Evolutionary conservation across 1,139 yeast species (phyloP).

Genomic region (Arxiozyma slooffiae): DNA sequence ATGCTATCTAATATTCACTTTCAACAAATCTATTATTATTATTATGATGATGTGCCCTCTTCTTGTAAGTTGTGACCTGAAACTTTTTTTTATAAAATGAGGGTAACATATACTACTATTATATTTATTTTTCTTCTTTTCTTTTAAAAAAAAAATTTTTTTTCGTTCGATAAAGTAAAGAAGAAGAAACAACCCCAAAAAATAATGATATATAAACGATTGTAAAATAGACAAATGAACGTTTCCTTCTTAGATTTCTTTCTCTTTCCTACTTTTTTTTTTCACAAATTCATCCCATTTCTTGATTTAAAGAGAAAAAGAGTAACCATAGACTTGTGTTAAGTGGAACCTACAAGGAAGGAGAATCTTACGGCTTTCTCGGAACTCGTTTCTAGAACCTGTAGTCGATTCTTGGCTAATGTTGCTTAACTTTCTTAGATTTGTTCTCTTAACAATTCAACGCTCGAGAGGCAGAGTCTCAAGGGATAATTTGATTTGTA

Average conservation of each 20-base stretch:
- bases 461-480: constrained; percentile 51
- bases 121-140: too few species aligned
- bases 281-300: not conserved
- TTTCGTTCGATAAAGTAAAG: not conserved
- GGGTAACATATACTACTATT: constrained; percentile 2
- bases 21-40: too few species aligned
- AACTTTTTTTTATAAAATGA: not conserved
- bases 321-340: constrained; percentile 43
- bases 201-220: not conserved
- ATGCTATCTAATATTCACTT: too few species aligned
- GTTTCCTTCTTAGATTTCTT: not conserved
- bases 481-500: constrained; percentile 19
- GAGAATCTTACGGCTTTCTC: constrained; percentile 20
- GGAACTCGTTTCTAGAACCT: constrained; percentile 14
- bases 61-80: not conserved
- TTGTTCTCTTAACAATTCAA: constrained; percentile 48
- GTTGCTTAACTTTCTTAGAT: constrained; percentile 24
- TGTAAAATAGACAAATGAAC: not conserved
- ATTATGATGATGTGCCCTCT: too few species aligned
- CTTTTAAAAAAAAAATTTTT: too few species aligned
- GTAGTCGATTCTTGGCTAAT: constrained; percentile 26
- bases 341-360: constrained; percentile 19
- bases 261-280: not conserved
- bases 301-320: constrained; percentile 2
- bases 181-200: not conserved